Conservation (phyloP, 225 moss, liverwort and hornwort genomes). For the Pseudisothecium myosuroides region DNA sequence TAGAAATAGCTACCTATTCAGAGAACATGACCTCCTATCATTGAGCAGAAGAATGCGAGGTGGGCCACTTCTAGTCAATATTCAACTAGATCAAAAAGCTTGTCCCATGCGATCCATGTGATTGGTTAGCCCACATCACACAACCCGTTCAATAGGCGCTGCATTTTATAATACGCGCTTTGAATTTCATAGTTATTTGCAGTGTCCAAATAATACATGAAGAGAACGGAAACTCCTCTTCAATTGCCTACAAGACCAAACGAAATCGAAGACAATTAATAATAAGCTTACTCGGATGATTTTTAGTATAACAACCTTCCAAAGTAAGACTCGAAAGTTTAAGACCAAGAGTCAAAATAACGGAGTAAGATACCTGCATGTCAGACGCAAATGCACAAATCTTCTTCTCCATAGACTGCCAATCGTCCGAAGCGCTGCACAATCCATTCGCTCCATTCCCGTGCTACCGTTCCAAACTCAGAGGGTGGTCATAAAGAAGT, state of each 20-base stretch:
- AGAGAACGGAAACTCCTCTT: neutral
- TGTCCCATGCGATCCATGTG: neutral
- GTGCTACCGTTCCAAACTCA: neutral
- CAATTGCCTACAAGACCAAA: neutral
- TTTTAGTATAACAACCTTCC: no score
- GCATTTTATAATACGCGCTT: neutral
- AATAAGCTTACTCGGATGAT: neutral
- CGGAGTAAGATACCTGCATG: neutral
- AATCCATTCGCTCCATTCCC: neutral
- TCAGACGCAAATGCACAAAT: neutral
- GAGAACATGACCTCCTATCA: neutral
- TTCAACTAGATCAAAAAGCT: neutral
- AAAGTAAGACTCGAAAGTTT: neutral
- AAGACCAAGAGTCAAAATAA: neutral
- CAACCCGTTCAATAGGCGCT: neutral
- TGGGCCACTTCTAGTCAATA: neutral
- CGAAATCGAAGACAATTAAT: neutral
- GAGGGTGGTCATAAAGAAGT: no score
- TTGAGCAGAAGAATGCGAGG: neutral
- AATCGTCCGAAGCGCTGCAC: neutral
- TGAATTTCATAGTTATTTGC: neutral
- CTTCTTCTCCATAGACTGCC: neutral
- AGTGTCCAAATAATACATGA: no score
- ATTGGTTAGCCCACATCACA: neutral
- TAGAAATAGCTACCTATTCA: neutral